A percentile compares a stretch with the other conserved stretches of the same genome.
Evolutionary conservation across 192 early-diverging fungal species (phyloP).

Genomic region (Podila clonocystis): DNA sequence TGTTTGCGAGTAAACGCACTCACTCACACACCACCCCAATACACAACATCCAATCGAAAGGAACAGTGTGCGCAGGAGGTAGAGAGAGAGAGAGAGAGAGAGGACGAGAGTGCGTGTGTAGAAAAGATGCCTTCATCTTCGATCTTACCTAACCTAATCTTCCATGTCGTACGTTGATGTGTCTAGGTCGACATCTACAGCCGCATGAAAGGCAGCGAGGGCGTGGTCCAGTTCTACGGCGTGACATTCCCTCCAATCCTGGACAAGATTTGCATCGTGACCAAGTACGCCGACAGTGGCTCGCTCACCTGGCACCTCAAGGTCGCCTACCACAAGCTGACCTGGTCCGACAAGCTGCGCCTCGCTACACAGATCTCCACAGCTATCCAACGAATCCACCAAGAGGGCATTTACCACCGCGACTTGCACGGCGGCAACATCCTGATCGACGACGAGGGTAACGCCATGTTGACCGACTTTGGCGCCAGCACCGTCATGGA

Average conservation of each 20-base stretch:
- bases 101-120: too few species aligned
- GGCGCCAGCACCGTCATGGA: slow-evolving; percentile 47
- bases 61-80: too few species aligned
- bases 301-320: slow-evolving; percentile 49
- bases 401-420: slow-evolving; percentile 44
- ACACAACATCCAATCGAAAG: too few species aligned
- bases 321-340: slow-evolving; percentile 40
- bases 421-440: slow-evolving; percentile 52
- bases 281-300: slow-evolving; percentile 49
- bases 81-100: too few species aligned
- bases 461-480: slow-evolving; percentile 49
- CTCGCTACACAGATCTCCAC: slow-evolving; percentile 40
- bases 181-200: slow-evolving; percentile 42
- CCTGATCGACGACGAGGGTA: slow-evolving; percentile 29
- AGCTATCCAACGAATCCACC: slow-evolving; percentile 37
- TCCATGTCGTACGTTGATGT: background rate
- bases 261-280: slow-evolving; percentile 48
- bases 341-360: slow-evolving; percentile 47
- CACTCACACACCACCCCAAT: too few species aligned
- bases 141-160: background rate
- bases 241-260: slow-evolving; percentile 34
- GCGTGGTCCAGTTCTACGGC: slow-evolving; percentile 37
- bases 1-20: too few species aligned
- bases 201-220: slow-evolving; percentile 32
- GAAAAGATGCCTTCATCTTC: too few species aligned